A percentile compares a stretch with the other conserved stretches of the same genome.
phyloP scores from a whole-genome alignment of 345 rosid genomes.

The Aquilaria malaccensis region DNA sequence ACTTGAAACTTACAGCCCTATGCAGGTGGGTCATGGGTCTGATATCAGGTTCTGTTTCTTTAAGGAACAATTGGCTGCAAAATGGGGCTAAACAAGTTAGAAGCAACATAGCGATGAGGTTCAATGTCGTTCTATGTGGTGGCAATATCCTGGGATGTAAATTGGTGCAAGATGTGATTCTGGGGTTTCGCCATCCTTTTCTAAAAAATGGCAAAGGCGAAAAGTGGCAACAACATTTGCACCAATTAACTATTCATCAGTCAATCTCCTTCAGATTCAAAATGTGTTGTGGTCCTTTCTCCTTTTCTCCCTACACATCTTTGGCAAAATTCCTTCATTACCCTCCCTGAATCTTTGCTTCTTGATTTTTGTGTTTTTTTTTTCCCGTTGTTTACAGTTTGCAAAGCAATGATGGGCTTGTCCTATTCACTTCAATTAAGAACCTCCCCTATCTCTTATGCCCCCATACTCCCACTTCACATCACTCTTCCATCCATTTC shows the following conservation, averaged over 20 bases:
- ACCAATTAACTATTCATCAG: slow-evolving; percentile 7
- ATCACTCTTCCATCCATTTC: slow-evolving; percentile 38
- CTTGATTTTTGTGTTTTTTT: slow-evolving; percentile 15
- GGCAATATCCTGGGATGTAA: too few relatives aligned
- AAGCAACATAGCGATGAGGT: too few relatives aligned
- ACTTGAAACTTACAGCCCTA: too few relatives aligned
- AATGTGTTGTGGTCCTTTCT: slow-evolving; percentile 42
- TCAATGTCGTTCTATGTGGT: too few relatives aligned
- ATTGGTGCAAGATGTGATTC: too few relatives aligned
- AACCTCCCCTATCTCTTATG: slow-evolving; percentile 50
- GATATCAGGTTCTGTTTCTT: too few relatives aligned
- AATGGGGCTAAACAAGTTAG: too few relatives aligned
- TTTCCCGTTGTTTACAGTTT: slow-evolving; percentile 25
- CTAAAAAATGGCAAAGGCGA: too few relatives aligned
- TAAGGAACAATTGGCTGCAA: too few relatives aligned
- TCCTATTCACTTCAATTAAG: slow-evolving; percentile 47
- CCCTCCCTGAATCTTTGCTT: slow-evolving; percentile 6
- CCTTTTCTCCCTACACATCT: slow-evolving; percentile 7
- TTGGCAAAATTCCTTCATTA: slow-evolving; percentile 1
- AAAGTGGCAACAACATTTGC: too few relatives aligned
- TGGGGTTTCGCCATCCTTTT: too few relatives aligned
- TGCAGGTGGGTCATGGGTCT: too few relatives aligned
- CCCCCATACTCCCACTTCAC: slow-evolving; percentile 43
- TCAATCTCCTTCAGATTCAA: slow-evolving; percentile 1
- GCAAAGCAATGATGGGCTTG: slow-evolving; percentile 48